Percentiles rank a stretch among this genome's conserved stretches.
phyloP scores from a whole-genome alignment of 495 filamentous ascomycete genomes.

The Penicillium angulare region DNA sequence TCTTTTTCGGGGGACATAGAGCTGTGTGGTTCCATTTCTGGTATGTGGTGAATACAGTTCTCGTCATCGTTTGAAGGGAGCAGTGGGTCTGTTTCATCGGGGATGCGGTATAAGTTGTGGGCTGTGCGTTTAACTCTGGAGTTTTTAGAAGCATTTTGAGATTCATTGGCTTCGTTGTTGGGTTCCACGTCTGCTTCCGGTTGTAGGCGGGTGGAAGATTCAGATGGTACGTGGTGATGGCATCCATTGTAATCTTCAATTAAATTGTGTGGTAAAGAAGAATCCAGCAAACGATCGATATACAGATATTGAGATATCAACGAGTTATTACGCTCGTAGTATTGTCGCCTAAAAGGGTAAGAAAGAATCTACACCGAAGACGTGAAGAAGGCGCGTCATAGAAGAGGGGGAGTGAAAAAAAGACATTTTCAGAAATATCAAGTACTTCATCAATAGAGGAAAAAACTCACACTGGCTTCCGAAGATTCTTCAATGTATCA shows the following conservation, averaged over 20 bases:
- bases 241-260: constrained; percentile 71
- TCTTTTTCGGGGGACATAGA: constrained; percentile 59
- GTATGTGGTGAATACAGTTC: constrained; percentile 16
- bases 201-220: not conserved
- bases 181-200: constrained; percentile 18
- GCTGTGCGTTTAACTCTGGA: constrained; percentile 73
- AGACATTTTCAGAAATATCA: not conserved
- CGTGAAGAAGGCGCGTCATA: not conserved
- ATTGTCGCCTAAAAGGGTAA: constrained; percentile 60
- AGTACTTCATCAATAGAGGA: not conserved
- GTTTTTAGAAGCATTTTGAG: not conserved
- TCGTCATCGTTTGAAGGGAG: constrained; percentile 32
- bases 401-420: not conserved
- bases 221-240: constrained; percentile 1
- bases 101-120: constrained; percentile 73
- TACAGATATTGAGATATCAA: constrained; percentile 86
- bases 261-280: constrained; percentile 78
- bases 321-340: constrained; percentile 81
- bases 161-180: constrained; percentile 8
- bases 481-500: constrained; percentile 24
- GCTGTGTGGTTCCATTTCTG: constrained; percentile 42
- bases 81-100: constrained; percentile 68
- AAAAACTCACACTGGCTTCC: constrained; percentile 28
- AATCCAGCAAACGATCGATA: constrained; percentile 88
- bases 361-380: no score